Conservation (phyloP, 1,284 basidiomycete genomes). For the Pseudozyma tsukubaensis region DNA sequence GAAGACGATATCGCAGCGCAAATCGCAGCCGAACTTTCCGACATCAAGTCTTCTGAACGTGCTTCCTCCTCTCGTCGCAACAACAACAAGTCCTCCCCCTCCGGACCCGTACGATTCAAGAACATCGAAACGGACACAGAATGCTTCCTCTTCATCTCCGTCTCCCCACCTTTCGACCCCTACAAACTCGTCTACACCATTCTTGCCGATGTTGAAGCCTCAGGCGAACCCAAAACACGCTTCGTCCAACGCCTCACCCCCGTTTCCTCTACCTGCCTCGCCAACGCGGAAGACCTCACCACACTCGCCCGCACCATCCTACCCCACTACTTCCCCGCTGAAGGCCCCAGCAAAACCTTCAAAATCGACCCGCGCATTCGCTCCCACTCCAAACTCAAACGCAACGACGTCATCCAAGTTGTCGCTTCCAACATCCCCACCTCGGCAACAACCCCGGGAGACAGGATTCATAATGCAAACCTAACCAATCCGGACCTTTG, state of each 20-base stretch:
- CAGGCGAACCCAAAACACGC: conserved; percentile 54
- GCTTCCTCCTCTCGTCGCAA: neutral
- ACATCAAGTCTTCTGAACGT: conserved; percentile 41
- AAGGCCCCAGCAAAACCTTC: conserved; percentile 32
- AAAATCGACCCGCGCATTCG: conserved; percentile 63
- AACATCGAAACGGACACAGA: conserved; percentile 54
- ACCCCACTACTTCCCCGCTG: conserved; percentile 28
- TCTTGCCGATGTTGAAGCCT: conserved; percentile 47
- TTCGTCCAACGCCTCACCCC: conserved; percentile 54
- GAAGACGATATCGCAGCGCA: conserved; percentile 61
- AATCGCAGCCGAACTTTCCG: conserved; percentile 56
- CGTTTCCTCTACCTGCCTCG: conserved; percentile 37
- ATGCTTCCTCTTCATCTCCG: conserved; percentile 51
- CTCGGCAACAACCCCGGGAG: conserved; percentile 5
- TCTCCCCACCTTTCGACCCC: conserved; percentile 37
- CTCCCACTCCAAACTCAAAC: conserved; percentile 49
- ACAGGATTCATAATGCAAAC: conserved; percentile 51
- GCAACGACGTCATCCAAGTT: conserved; percentile 52
- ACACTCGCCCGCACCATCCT: conserved; percentile 31
- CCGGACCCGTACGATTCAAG: conserved; percentile 18
- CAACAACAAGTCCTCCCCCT: neutral
- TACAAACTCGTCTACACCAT: conserved; percentile 43
- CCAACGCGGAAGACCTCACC: conserved; percentile 30
- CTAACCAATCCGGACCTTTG: conserved; percentile 50
- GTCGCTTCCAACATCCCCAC: conserved; percentile 51